Base-by-base conservation (phyloP, 257 asterid species). In the Nicotiana knightiana region DNA sequence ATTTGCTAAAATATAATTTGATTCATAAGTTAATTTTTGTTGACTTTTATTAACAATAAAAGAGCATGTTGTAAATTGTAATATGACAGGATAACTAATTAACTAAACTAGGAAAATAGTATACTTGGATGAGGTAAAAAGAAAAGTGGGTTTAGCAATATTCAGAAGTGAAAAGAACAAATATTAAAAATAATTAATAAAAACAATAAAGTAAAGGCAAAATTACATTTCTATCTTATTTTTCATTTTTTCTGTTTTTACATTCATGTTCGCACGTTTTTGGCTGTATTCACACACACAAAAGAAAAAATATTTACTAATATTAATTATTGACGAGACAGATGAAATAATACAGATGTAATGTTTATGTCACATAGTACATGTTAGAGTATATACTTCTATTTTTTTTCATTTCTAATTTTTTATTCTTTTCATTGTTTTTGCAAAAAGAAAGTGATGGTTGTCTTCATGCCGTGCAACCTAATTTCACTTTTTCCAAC, bases 401-500 rank as follows among this genome's bases (percentile, higher is more conserved):
- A 58, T 81, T 66, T 30, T 58, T 58, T 33, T 12, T 71, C 51
- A 43, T 71, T 53, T 13, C 28, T 71, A 21, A 11, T 11, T 30
- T 64, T 24, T 62, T 21, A 63, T n/a, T 2, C 11, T 57, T 84
- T 80, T 84, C 33, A 2, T 53, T 80, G 37, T 59, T 68, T 81
- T 81, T 83, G 78, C 79, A 75, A 77, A 21, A 79, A 90, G 86
- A 83, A 81, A 88, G 86, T 84, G 82, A 86, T 85, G 88, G 97
- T 84, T 89, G 93, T 92, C 92, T 90, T 90, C 93, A 86, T 90
- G 94, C 91, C 91, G 88, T 90, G 94, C 89, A 92, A 93, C 97
- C 97, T 92, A 93, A 94, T 93, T 92, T 91, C 96, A 92, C 98
- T 90, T 92, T 94, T 92, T 94, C 98, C 96, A 93, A 90, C 97